phyloP scores from a whole-genome alignment of 2,329 filamentous ascomycete genomes.

The Colletotrichum australisinense region DNA sequence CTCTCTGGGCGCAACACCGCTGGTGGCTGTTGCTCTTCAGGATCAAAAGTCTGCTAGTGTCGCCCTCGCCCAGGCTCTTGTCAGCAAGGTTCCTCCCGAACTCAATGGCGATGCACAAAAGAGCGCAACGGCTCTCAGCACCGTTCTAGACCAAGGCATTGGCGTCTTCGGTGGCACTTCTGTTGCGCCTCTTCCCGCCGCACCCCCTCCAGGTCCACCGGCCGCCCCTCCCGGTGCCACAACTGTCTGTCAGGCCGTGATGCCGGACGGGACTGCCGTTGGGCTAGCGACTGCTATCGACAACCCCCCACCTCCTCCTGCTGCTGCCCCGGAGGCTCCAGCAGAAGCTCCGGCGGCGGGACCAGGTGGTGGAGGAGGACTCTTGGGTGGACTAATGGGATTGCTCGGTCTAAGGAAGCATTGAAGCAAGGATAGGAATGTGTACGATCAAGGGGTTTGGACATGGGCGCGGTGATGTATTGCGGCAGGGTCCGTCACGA shows the following conservation, averaged over 20 bases:
- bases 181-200: neutral
- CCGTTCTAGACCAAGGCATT: conserved; percentile 22
- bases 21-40: conserved; percentile 31
- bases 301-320: neutral
- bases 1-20: conserved; percentile 24
- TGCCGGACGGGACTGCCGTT: neutral
- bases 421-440: neutral
- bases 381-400: conserved; percentile 2
- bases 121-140: conserved; percentile 22
- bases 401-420: neutral
- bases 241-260: conserved; percentile 3
- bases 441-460: conserved; percentile 3
- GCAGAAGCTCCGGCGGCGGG: neutral
- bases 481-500: conserved; percentile 29
- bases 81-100: conserved; percentile 23
- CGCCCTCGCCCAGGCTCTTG: conserved; percentile 26
- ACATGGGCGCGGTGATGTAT: conserved; percentile 5
- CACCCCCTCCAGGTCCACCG: neutral
- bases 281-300: neutral
- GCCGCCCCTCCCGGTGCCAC: neutral
- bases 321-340: neutral
- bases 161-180: conserved; percentile 3
- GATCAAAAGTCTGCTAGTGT: conserved; percentile 25
- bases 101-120: conserved; percentile 22
- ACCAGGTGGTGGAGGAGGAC: neutral